Evolutionary conservation across 192 early-diverging fungal genomes (phyloP).

Genomic region (Coemansia sp.): DNA sequence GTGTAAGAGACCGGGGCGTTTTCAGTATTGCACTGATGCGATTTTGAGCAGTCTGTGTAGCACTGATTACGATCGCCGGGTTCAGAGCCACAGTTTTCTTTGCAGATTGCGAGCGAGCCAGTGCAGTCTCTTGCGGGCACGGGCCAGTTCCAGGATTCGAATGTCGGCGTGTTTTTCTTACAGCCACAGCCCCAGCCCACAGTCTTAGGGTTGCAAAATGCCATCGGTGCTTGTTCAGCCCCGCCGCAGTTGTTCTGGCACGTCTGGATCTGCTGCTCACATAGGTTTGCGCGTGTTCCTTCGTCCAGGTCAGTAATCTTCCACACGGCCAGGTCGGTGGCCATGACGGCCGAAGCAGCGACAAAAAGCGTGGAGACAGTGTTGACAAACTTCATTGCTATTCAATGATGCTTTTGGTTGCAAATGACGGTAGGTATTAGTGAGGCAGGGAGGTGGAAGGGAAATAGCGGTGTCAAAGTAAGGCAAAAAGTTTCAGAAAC

Average conservation of each 20-base stretch:
- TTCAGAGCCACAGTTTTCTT: slow-evolving; percentile 29
- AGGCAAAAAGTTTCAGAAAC: background rate
- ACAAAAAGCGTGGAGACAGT: slow-evolving; percentile 22
- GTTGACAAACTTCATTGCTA: slow-evolving; percentile 28
- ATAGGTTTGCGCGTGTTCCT: slow-evolving; percentile 43
- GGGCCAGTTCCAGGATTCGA: slow-evolving; percentile 54
- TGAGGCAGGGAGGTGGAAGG: background rate
- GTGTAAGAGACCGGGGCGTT: slow-evolving; percentile 56
- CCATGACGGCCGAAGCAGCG: slow-evolving; percentile 17
- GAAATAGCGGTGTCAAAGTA: background rate
- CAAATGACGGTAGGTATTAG: background rate
- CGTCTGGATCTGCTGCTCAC: slow-evolving; percentile 44
- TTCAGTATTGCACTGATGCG: slow-evolving; percentile 53
- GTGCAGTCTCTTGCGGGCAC: slow-evolving; percentile 53
- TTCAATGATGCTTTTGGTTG: background rate
- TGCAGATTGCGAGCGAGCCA: slow-evolving; percentile 39
- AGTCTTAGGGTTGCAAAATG: slow-evolving; percentile 59
- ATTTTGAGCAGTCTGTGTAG: slow-evolving; percentile 34
- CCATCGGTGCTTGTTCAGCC: slow-evolving; percentile 46
- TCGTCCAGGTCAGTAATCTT: slow-evolving; percentile 43
- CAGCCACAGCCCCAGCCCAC: slow-evolving; percentile 63
- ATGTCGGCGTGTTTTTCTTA: slow-evolving; percentile 45
- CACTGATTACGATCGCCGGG: slow-evolving; percentile 31
- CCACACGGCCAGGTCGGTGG: slow-evolving; percentile 28
- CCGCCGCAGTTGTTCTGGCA: slow-evolving; percentile 58